A percentile compares a stretch with the other conserved stretches of the same genome.
Evolutionary conservation across 352 stramenopile species (phyloP).

Genomic region (Phytophthora hibernalis): DNA sequence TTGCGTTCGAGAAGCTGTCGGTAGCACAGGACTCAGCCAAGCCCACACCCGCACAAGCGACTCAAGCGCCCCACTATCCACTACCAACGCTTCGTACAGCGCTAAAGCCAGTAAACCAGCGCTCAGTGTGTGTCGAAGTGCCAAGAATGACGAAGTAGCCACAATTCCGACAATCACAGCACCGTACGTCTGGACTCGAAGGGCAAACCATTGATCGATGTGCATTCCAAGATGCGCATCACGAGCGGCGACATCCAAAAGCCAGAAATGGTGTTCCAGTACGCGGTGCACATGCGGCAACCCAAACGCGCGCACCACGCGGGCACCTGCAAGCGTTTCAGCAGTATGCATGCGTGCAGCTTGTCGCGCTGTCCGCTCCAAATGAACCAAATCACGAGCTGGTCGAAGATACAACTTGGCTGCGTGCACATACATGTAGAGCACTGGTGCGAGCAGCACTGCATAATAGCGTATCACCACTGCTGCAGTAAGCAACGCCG

Average conservation of each 20-base stretch:
- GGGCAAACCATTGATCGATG: slow-evolving; percentile 66
- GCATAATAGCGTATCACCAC: slow-evolving; percentile 83
- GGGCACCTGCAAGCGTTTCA: slow-evolving; percentile 61
- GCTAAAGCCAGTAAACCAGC: slow-evolving; percentile 89
- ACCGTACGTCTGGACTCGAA: slow-evolving; percentile 71
- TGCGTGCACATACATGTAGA: slow-evolving; percentile 83
- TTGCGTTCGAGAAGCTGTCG: slow-evolving; percentile 33
- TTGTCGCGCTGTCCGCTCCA: slow-evolving; percentile 65
- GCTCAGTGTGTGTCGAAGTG: slow-evolving; percentile 50
- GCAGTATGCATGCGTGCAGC: slow-evolving; percentile 58
- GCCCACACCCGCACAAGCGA: slow-evolving; percentile 87
- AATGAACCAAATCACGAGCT: slow-evolving; percentile 68
- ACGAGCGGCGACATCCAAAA: slow-evolving; percentile 66
- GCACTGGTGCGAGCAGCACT: slow-evolving; percentile 84
- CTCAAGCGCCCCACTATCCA: slow-evolving; percentile 89
- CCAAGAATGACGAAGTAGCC: slow-evolving; percentile 45
- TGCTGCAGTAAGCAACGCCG: slow-evolving; percentile 84
- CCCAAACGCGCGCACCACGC: slow-evolving; percentile 75
- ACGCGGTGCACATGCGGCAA: slow-evolving; percentile 65
- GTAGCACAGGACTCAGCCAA: slow-evolving; percentile 49
- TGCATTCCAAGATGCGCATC: slow-evolving; percentile 66
- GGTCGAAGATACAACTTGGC: slow-evolving; percentile 61
- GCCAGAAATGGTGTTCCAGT: slow-evolving; percentile 62
- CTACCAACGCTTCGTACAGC: slow-evolving; percentile 91
- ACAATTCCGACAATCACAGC: slow-evolving; percentile 59